Evolutionary conservation across 768 basidiomycete species (phyloP), one percentile per base, ranked within the genome.

Genomic region (Rhodotorula babjevae): DNA sequence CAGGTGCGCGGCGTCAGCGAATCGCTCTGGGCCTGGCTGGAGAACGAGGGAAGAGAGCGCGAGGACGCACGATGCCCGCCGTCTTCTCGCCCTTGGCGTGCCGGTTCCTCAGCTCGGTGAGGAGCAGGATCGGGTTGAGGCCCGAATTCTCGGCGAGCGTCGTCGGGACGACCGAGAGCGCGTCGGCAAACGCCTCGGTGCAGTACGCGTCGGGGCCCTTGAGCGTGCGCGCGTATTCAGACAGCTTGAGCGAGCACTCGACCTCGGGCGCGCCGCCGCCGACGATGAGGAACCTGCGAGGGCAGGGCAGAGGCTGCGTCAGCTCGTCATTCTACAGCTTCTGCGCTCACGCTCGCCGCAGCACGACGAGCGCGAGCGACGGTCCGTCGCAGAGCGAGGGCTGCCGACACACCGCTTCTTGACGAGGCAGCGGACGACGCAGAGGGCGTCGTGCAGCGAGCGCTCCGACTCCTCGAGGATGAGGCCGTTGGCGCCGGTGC

Each of bases 151-250:
- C 96, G 36, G 96, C 96, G 31, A 99, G 85, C 0, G 96, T 99
- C 5, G 90, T 95, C 27, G 96, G 96, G 73, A 99, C 98, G 73
- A 98, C 91, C 81, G 98, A 96, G 61, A 99, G 85, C 2, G 96
- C 93, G 78, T 98, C 95, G 42, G 96, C 94, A 79, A 93, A 99
- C 8, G 93, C 94, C 78, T 96, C 92, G 88, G 97, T 96, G 82
- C 96, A 98, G 82, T 97, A 98, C 16, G 95, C 92, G 81, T 98
- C 94, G 90, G 97, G 97, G 61, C 96, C 95, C 82, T 90, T 95
- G 72, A 98, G 85, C 1, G 92, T 90, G 76, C 95, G 92, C 3
- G 93, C 88, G 77, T 95, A 87, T 81, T 96, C 91, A 2, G 92
- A 89, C 61, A 99, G 85, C 77, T 90, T 83, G 63, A 94, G 88